These are phyloP conservation scores for Plasmodium gallinaceum DNA, from an alignment of 169 alveolate species.

Conservation along the genomic window DNA sequence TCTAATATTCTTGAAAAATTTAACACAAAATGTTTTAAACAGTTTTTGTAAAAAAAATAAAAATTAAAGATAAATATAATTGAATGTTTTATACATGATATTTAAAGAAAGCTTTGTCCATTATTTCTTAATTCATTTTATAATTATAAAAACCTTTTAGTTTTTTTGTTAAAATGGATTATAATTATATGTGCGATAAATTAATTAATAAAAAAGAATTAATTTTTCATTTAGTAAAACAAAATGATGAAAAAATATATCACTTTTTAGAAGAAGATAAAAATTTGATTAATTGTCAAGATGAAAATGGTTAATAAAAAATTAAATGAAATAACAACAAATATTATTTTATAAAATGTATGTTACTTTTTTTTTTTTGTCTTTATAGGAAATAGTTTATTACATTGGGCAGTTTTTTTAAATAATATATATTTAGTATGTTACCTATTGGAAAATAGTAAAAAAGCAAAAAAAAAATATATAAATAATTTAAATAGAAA, in stretches of 20 bases:
- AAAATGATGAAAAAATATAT: constrained; percentile 30
- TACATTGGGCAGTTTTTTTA: constrained; percentile 72
- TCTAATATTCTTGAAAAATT: too few relatives aligned
- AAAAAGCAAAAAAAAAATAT: constrained; percentile 1
- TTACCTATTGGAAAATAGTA: constrained; percentile 59
- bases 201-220: background rate
- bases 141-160: too few relatives aligned
- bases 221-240: constrained; percentile 35
- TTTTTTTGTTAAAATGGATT: background rate
- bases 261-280: constrained; percentile 25
- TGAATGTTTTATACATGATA: too few relatives aligned
- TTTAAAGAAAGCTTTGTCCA: background rate
- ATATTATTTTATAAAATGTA: background rate
- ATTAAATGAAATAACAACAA: background rate
- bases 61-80: too few relatives aligned
- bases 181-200: background rate
- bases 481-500: too few relatives aligned
- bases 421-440: constrained; percentile 33
- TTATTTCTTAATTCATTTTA: background rate
- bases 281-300: constrained; percentile 30
- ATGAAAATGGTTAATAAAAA: constrained; percentile 69
- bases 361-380: background rate
- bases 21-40: too few relatives aligned
- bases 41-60: too few relatives aligned
- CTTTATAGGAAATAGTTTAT: constrained; percentile 48